Percentiles rank a stretch among this genome's conserved stretches.
Conservation (phyloP, 768 basidiomycete species). For the Lactarius indigo region DNA sequence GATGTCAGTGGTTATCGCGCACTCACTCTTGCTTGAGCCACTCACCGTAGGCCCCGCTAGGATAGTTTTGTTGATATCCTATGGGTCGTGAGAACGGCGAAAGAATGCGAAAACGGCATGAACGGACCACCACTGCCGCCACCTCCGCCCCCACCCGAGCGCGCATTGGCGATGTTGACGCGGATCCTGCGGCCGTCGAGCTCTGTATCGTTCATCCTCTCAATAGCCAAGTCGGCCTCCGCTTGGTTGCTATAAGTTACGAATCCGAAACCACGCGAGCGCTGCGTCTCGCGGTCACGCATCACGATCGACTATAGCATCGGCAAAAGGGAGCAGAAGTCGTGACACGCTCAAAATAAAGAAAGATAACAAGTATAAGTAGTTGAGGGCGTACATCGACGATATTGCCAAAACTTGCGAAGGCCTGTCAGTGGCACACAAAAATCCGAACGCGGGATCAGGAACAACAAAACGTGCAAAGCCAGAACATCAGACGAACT, state of each 20-base stretch:
- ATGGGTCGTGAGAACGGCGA: not conserved
- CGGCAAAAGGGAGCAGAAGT: constrained; percentile 8
- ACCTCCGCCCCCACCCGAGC: constrained; percentile 44
- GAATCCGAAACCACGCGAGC: constrained; percentile 96
- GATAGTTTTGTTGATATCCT: constrained; percentile 34
- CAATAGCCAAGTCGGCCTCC: constrained; percentile 81
- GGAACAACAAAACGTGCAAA: constrained; percentile 28
- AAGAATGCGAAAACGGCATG: not conserved
- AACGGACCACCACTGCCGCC: constrained; percentile 40
- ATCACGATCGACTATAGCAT: constrained; percentile 86
- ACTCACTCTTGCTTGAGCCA: not conserved
- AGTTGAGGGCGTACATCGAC: constrained; percentile 74
- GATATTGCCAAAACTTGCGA: constrained; percentile 76
- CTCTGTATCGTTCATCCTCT: constrained; percentile 78
- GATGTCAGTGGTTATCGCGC: not conserved
- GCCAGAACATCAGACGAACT: constrained; percentile 65
- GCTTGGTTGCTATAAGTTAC: constrained; percentile 62
- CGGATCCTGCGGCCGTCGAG: constrained; percentile 92
- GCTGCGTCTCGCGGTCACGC: constrained; percentile 97
- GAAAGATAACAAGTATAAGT: constrained; percentile 23
- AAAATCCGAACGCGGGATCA: constrained; percentile 48
- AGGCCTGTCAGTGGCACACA: constrained; percentile 58
- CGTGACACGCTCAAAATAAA: constrained; percentile 22
- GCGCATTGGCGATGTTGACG: constrained; percentile 77
- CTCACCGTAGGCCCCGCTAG: constrained; percentile 32